Base-by-base conservation (phyloP, 2,329 filamentous ascomycete species). In the Penicillium vulpinum region DNA sequence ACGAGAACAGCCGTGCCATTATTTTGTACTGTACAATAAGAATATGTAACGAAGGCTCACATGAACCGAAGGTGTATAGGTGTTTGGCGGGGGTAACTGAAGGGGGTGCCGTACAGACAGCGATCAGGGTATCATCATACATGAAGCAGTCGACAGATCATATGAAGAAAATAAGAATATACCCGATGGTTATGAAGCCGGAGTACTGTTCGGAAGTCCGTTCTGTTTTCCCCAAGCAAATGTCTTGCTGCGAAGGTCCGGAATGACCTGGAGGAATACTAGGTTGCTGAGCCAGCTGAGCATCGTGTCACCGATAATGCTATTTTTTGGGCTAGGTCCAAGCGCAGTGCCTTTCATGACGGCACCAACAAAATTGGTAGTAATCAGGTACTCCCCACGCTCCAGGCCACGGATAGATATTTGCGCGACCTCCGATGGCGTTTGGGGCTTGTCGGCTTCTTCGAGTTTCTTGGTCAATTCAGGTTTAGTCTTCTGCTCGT, bases 401-500 rank as follows among this genome's bases (percentile, higher is more conserved):
- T 97, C 92, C 43, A 99, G 77, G 0, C 89, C 90, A 41, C 77
- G 77, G 50, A 99, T 86, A 0, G 90, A 81, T 9, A 79, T 80
- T 4, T 77, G 75, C 1, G 94, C 94, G 15, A 95, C 91, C 57
- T 88, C 83, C 5, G 94, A 88, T 5, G 91, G 89, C 0, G 83
- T 88, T 74, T 95, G 89, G 45, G 86, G 81, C 15, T 88, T 88
- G 71, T 99, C 94, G n/a, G 84, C 83, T 64, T 90, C 86, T 75
- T 97, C 94, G 44, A 97, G 77, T 51, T 88, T 81, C 63, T 86
- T 83, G 3, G 92, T 96, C 48, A 97, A 81, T 5, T 82, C 85
- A 8, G 92, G 93, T 76, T 97, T 97, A 28, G 84, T 83, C 66
- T 79, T 75, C 68, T 95, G 88, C 77, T 97, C 93, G 18, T 84